Evolutionary conservation across 345 rosid genomes (phyloP).

Genomic region (Corchorus olitorius): DNA sequence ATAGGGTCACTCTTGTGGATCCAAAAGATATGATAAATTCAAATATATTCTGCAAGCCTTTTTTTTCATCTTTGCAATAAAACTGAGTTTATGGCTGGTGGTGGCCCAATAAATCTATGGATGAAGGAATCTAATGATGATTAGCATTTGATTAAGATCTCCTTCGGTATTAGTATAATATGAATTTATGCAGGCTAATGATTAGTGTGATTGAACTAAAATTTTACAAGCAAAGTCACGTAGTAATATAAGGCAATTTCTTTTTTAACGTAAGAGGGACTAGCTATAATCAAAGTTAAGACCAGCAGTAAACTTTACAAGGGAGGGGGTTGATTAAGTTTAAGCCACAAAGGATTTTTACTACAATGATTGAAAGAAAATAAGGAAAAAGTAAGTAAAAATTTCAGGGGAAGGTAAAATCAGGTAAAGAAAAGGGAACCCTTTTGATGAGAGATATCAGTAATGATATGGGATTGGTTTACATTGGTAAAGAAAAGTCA

Average conservation of each 20-base stretch:
- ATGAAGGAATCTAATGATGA: conserved; percentile 47
- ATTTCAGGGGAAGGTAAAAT: conserved; percentile 6
- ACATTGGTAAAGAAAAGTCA: conserved; percentile 13
- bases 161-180: conserved; percentile 20
- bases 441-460: background rate
- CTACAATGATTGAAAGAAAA: conserved; percentile 10
- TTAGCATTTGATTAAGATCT: conserved; percentile 33
- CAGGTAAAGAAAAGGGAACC: background rate
- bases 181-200: conserved; percentile 24
- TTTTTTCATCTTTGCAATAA: background rate
- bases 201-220: conserved; percentile 34
- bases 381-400: background rate
- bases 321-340: background rate
- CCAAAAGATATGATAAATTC: background rate
- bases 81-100: background rate
- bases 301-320: background rate
- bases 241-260: background rate
- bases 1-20: background rate
- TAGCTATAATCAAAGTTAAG: background rate
- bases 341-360: background rate
- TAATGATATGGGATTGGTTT: conserved; percentile 17
- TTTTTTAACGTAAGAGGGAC: background rate
- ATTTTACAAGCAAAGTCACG: conserved; percentile 23
- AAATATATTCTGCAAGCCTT: background rate
- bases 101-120: conserved; percentile 39